These are phyloP conservation scores for Pseudogymnoascus destructans DNA, from an alignment of 2,329 filamentous ascomycete genomes.

Conservation along the genomic window DNA sequence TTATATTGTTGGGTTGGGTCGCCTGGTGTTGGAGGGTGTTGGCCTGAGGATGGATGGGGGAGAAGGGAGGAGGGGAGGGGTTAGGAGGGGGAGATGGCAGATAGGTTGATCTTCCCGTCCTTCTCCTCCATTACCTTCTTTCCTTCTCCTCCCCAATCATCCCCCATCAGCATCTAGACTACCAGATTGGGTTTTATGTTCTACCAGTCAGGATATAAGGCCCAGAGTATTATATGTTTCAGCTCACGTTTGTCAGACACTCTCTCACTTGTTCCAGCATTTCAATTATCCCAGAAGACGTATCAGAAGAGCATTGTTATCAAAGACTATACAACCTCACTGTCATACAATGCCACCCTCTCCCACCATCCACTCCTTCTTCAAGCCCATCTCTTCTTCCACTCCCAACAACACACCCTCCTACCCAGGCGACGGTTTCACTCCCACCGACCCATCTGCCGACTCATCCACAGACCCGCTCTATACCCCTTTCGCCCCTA, in stretches of 20 bases:
- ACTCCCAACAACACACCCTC: constrained; percentile 7
- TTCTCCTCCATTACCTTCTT: not conserved
- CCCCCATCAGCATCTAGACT: not conserved
- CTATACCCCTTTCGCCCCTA: constrained; percentile 30
- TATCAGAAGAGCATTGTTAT: constrained; percentile 25
- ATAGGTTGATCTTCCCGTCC: too few relatives aligned
- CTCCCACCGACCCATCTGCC: constrained; percentile 32
- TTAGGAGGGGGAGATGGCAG: not conserved
- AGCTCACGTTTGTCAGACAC: not conserved
- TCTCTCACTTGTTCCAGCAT: not conserved
- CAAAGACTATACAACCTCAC: constrained; percentile 48
- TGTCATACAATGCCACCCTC: constrained; percentile 29
- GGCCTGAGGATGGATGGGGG: not conserved
- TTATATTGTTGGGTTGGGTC: not conserved
- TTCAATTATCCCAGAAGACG: not conserved
- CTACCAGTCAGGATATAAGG: not conserved
- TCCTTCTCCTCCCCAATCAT: not conserved
- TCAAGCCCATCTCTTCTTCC: not conserved
- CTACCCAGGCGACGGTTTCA: constrained; percentile 39
- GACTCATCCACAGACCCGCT: constrained; percentile 27
- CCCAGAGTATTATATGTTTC: not conserved
- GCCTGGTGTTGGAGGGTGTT: not conserved
- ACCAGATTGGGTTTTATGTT: not conserved
- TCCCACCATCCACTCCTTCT: constrained; percentile 1
- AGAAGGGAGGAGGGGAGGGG: not conserved